phyloP scores from a whole-genome alignment of 805 yeast genomes.

The Sugiyamaella americana region DNA sequence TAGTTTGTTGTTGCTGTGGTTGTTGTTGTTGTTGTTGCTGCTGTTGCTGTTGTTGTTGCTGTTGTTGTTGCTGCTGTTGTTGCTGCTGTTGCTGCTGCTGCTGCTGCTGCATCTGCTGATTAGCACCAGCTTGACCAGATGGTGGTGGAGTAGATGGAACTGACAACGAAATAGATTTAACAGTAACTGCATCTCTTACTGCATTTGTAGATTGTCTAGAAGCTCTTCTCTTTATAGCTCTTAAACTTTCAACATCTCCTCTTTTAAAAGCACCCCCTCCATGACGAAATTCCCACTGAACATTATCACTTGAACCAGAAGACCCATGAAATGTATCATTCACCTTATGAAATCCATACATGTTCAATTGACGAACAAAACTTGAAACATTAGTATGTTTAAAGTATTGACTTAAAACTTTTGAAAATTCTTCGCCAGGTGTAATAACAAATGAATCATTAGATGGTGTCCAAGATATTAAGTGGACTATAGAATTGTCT shows the following conservation, averaged over 20 bases:
- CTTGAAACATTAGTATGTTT: conserved; percentile 92
- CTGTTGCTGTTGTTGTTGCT: not conserved
- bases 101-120: conserved; percentile 8
- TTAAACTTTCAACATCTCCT: conserved; percentile 70
- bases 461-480: conserved; percentile 79
- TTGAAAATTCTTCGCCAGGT: conserved; percentile 83
- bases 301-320: conserved; percentile 3
- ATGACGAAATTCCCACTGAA: conserved; percentile 84
- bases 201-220: conserved; percentile 34
- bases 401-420: conserved; percentile 65
- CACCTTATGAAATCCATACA: conserved; percentile 90
- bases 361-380: conserved; percentile 89
- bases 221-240: conserved; percentile 74
- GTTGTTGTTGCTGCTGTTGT: conserved; percentile 7
- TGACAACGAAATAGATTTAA: conserved; percentile 25
- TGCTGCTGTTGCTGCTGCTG: conserved; percentile 10
- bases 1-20: conserved; percentile 6
- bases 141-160: conserved; percentile 23
- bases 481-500: conserved; percentile 60
- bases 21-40: conserved; percentile 5
- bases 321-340: conserved; percentile 31
- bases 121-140: conserved; percentile 7
- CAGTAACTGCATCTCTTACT: conserved; percentile 22
- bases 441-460: conserved; percentile 70
- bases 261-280: conserved; percentile 70